Base-by-base conservation (phyloP, 2,329 filamentous ascomycete species). In the Coccinonectria pachysandricola region DNA sequence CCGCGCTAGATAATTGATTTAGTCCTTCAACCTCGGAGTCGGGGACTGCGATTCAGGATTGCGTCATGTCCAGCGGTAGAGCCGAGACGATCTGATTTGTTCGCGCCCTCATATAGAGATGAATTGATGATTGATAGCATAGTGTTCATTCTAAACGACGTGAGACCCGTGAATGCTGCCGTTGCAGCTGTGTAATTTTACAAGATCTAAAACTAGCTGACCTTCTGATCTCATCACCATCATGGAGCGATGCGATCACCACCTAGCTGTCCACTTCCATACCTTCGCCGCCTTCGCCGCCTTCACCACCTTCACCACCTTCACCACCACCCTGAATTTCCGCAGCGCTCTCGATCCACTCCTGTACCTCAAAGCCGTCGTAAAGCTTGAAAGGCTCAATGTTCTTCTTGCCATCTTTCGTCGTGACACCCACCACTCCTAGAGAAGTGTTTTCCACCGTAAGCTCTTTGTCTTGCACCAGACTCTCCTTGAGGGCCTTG, bases 371-470 rank as follows among this genome's bases (percentile, higher is more conserved):
- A 52, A 85, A 76, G 9, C 86, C 87, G 54, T 98, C 91, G 49
- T 82, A 91, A 40, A 94, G 67, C 65, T 82, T 84, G 63, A 96
- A 96, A 38, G 73, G 72, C 67, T 96, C 83, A 16, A 80, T 59
- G 28, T 50, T 60, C 56, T 68, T 70, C 52, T 63, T 65, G 28
- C 62, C 62, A 6, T 61, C 59, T 19, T 37, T 36, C 34, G 60
- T 57, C 37, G 56, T 60, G 24, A 71, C 62, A 7, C 87, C 87
- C 12, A 87, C 82, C 35, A 95, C 68, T 19, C 83, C 87, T 28
- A 98, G 73, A 44, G 85, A 94, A 28, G 87, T 94, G 64, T 98
- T 98, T 56, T 96, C 91, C 20, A 95, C 75, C 29, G 88, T 96
- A 55, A 98, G 64, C 69, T 96, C 87, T 67, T 92, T 93, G 61